phyloP scores from a whole-genome alignment of 2,329 filamentous ascomycete species.

The Cercospora sp. region DNA sequence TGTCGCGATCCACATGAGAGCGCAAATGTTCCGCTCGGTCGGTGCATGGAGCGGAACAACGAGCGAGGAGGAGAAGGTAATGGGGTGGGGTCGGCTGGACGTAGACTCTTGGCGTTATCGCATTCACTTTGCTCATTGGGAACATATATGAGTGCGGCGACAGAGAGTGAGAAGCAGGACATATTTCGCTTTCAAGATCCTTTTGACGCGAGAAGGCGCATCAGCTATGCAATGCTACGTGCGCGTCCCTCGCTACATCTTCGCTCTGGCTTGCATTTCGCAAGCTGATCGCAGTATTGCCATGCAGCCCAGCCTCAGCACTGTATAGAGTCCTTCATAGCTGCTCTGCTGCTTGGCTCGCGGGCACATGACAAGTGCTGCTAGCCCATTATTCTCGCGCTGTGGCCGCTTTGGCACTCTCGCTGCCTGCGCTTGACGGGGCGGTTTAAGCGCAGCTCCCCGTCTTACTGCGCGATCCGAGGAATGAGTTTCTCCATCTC shows the following conservation, averaged over 20 bases:
- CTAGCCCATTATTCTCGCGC: neutral
- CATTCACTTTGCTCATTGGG: neutral
- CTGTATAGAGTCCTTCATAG: neutral
- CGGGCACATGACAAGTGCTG: neutral
- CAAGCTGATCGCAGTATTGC: neutral
- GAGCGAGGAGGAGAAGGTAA: neutral
- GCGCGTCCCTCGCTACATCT: neutral
- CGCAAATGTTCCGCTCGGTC: conserved; percentile 7
- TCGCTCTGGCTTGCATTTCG: neutral
- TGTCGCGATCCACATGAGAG: neutral
- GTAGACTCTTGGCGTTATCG: neutral
- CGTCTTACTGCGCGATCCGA: neutral
- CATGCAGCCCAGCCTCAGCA: neutral
- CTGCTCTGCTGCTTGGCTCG: neutral
- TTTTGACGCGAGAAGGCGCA: neutral
- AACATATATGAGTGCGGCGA: neutral
- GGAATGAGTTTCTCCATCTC: neutral
- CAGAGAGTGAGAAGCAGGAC: neutral
- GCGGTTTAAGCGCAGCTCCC: neutral
- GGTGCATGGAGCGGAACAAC: neutral
- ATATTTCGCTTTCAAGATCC: neutral
- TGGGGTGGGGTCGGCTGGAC: neutral
- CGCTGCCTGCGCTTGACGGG: neutral
- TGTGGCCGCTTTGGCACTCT: neutral
- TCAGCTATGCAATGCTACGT: neutral